Evolutionary conservation across 2,329 filamentous ascomycete genomes (phyloP).

Genomic region (Aureobasidium zeae): DNA sequence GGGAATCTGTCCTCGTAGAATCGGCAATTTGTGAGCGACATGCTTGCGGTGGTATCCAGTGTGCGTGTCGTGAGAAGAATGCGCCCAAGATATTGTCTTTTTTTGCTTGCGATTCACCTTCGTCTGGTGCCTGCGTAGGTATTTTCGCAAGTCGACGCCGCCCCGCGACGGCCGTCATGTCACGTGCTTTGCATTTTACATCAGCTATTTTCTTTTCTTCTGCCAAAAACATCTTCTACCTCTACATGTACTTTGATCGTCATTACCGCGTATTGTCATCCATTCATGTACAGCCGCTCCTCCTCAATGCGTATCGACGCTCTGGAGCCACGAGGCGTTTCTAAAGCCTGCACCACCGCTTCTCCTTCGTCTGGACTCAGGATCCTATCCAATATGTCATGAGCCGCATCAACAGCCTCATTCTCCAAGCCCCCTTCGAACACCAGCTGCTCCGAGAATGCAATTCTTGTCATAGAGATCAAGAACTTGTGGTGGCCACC

Average conservation of each 20-base stretch:
- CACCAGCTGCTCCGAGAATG: conserved; percentile 71
- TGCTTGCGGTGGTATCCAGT: conserved; percentile 15
- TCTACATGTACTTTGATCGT: no score
- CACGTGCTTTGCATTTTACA: conserved; percentile 10
- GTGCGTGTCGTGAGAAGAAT: background rate
- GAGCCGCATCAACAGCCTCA: conserved; percentile 70
- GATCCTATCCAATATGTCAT: conserved; percentile 68
- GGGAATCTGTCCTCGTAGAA: conserved; percentile 98
- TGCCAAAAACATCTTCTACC: no score
- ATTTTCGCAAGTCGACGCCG: conserved; percentile 9
- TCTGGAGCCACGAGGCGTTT: conserved; percentile 27
- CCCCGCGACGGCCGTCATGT: conserved; percentile 13
- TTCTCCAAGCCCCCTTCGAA: conserved; percentile 68
- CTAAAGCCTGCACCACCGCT: conserved; percentile 42
- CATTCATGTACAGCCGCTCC: no score
- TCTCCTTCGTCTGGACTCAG: conserved; percentile 73
- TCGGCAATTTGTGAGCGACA: conserved; percentile 71
- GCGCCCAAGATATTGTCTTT: conserved; percentile 4
- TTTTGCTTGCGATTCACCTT: conserved; percentile 12
- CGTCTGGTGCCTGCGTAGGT: background rate
- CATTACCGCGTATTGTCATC: no score
- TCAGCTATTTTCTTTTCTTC: background rate
- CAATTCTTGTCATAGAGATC: conserved; percentile 70
- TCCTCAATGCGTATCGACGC: no score
- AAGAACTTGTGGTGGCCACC: conserved; percentile 76